phyloP scores from a whole-genome alignment of 2,329 filamentous ascomycete species.

The Pezicula neosporulosa region DNA sequence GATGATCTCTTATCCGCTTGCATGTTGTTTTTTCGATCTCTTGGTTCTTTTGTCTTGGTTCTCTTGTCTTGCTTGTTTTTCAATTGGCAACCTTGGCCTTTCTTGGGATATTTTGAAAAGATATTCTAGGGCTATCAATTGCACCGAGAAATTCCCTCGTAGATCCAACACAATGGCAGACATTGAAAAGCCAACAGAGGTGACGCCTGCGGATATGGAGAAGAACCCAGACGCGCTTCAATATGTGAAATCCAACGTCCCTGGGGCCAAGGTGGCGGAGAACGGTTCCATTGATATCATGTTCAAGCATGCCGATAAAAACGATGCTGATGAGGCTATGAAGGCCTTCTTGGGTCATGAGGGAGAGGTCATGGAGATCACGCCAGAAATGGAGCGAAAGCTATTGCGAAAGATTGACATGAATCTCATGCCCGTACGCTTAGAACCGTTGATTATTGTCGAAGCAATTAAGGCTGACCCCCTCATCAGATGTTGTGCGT shows the following conservation, averaged over 20 bases:
- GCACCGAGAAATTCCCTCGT: no score
- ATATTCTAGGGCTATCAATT: no score
- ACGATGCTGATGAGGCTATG: constrained; percentile 41
- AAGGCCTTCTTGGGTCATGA: constrained; percentile 35
- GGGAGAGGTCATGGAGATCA: constrained; percentile 33
- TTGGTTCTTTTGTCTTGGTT: no score
- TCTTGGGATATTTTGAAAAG: no score
- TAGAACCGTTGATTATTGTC: not conserved
- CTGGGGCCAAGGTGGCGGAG: not conserved
- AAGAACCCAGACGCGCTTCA: not conserved
- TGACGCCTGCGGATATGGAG: not conserved
- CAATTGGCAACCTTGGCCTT: no score
- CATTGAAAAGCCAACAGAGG: no score
- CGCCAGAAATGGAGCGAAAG: constrained; percentile 35
- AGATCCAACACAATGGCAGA: no score
- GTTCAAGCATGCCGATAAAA: constrained; percentile 33
- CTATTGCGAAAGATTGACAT: constrained; percentile 43
- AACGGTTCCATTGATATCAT: constrained; percentile 14
- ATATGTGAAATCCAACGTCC: not conserved
- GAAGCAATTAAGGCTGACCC: constrained; percentile 1
- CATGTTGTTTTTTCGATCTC: no score
- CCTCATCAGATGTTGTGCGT: constrained; percentile 44
- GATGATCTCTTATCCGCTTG: no score
- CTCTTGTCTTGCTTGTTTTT: no score
- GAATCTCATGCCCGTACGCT: constrained; percentile 38